Evolutionary conservation across 2,329 filamentous ascomycete genomes (phyloP).

Genomic region (Akanthomyces dipterigenus): DNA sequence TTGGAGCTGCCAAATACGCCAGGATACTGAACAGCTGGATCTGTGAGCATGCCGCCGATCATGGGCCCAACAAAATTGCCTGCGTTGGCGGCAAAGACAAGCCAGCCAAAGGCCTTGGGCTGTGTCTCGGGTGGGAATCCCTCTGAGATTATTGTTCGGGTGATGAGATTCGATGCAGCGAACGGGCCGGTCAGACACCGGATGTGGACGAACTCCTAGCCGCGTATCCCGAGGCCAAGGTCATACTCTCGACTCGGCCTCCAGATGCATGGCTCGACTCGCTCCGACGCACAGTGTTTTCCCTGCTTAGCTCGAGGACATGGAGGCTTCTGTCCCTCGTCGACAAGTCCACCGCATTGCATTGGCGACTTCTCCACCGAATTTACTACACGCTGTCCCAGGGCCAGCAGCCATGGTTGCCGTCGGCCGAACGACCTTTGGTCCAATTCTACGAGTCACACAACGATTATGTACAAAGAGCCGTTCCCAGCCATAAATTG

Average conservation of each 20-base stretch:
- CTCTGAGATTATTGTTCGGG: slow-evolving; percentile 72
- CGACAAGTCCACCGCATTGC: neutral
- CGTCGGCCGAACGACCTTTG: neutral
- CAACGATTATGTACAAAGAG: neutral
- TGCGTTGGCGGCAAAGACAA: slow-evolving; percentile 67
- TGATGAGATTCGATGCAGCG: slow-evolving; percentile 64
- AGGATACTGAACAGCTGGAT: slow-evolving; percentile 60
- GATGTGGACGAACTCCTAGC: slow-evolving; percentile 21
- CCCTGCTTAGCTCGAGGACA: neutral
- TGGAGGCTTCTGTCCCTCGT: neutral
- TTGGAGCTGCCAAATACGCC: slow-evolving; percentile 38
- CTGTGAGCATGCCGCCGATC: slow-evolving; percentile 61
- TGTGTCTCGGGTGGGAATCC: slow-evolving; percentile 63
- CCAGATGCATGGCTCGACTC: neutral
- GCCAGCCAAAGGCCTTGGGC: slow-evolving; percentile 67
- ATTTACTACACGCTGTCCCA: neutral
- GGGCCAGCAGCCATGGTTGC: neutral
- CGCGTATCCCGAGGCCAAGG: neutral
- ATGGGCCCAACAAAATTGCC: slow-evolving; percentile 68
- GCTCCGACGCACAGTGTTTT: neutral
- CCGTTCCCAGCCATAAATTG: neutral
- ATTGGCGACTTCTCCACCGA: neutral
- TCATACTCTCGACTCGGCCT: neutral
- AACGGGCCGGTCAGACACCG: slow-evolving; percentile 68
- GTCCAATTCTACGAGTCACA: neutral